Conservation (phyloP, 805 yeast species). For the Wickerhamiella azyma region DNA sequence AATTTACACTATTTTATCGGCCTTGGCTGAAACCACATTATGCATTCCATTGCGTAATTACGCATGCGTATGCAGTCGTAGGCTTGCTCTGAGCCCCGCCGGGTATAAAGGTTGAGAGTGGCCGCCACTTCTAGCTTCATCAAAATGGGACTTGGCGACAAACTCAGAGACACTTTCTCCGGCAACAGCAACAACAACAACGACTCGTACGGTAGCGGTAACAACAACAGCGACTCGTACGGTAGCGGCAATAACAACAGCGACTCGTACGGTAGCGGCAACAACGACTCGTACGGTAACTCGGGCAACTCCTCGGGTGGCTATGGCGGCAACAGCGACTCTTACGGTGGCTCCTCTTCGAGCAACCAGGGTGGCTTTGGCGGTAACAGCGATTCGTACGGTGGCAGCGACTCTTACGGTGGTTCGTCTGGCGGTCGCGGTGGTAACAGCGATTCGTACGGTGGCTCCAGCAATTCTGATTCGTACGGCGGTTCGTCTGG, state of each 20-base stretch:
- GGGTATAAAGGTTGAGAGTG: neutral
- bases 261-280: neutral
- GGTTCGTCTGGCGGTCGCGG: neutral
- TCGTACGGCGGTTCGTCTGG: slow-evolving; percentile 2
- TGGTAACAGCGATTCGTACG: slow-evolving; percentile 1
- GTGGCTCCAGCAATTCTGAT: neutral
- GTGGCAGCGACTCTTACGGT: neutral
- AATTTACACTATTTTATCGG: neutral
- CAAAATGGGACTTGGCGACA: slow-evolving; percentile 8
- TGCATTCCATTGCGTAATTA: neutral
- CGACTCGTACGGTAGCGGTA: neutral
- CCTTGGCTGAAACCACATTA: neutral
- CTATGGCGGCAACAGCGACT: neutral
- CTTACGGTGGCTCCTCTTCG: neutral
- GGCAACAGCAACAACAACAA: slow-evolving; percentile 4
- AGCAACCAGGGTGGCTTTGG: no score
- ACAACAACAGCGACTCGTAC: neutral
- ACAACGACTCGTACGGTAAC: slow-evolving; percentile 1
- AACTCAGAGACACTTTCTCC: slow-evolving; percentile 6
- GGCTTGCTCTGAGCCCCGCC: neutral
- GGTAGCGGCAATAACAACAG: neutral
- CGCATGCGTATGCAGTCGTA: neutral
- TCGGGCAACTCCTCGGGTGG: no score
- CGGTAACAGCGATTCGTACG: neutral
- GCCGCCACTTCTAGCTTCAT: neutral